Evolutionary conservation across 495 filamentous ascomycete genomes (phyloP), one percentile per base, ranked within the genome.

Genomic region (Xylaria nigripes): DNA sequence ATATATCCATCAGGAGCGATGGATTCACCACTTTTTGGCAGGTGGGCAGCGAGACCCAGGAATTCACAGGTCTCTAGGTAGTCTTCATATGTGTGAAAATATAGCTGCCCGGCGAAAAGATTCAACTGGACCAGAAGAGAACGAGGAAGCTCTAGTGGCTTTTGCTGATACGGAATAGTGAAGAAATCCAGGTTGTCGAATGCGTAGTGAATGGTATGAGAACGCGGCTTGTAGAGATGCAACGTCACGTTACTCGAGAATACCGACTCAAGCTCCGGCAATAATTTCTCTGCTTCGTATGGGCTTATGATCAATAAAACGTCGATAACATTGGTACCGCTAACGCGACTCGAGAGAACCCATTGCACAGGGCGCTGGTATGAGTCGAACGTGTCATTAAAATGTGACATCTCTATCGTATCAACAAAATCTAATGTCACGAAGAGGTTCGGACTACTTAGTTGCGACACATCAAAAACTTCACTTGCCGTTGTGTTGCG

Each of bases 21-120:
- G 18, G 69, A 57, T 30, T 63, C 53, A 18, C 61, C 63, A 52
- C 69, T 60, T n/a, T 58, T 45, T 0, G 68, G 63, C 34, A 61
- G 48, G 24, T 61, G 34, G 30, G 52, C 59, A 18, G 68, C 57
- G 6, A 78, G 63, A 1, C 81, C 78, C 1, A 89, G 63, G 53
- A 78, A 82, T 0, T 66, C 55, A 54, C 81, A 86, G 1, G 81
- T 42, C 8, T 59, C 51, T 9, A 68, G 40, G 59, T 86, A 89
- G 43, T 85, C 75, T 2, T 64, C 48, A 48, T 73, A 81, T 1
- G 70, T 72, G 12, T 49, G 50, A 7, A 89, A 65, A 63, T 85
- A 89, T 0, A 88, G 71, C 52, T 84, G 80, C 9, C 85, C 85
- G 0, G 85, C 72, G 58, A 87, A 89, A 6, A 89, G 70, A 56